Percentiles rank a stretch among this genome's conserved stretches.
Conservation (phyloP, 345 rosid genomes). For the rapeseed (Brassica napus) region DNA sequence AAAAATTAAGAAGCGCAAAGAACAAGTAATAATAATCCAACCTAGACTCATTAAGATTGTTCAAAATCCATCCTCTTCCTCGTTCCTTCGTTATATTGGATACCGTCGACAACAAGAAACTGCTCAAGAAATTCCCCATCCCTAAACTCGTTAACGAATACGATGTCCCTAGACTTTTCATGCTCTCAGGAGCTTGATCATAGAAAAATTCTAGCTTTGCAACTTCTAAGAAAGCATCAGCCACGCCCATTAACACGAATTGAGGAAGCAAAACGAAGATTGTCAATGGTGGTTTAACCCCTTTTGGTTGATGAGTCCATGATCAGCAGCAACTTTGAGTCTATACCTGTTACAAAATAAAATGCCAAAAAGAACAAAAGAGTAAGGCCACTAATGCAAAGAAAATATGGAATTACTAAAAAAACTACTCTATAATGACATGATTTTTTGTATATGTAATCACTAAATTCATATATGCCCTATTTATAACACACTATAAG, state of each 20-base stretch:
- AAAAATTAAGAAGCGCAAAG: slow-evolving; percentile 50
- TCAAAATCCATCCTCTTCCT: slow-evolving; percentile 63
- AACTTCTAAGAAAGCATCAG: slow-evolving; percentile 71
- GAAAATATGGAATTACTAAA: not conserved
- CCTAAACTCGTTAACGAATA: slow-evolving; percentile 61
- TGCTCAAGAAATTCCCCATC: slow-evolving; percentile 64
- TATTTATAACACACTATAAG: not conserved
- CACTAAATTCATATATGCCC: not conserved
- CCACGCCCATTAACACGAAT: slow-evolving; percentile 69
- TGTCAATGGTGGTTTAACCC: slow-evolving; percentile 51
- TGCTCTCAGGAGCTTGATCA: slow-evolving; percentile 77
- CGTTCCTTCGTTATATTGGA: slow-evolving; percentile 49
- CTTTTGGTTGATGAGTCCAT: slow-evolving; percentile 26
- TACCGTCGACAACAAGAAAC: slow-evolving; percentile 55
- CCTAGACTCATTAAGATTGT: slow-evolving; percentile 67
- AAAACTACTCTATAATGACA: not conserved
- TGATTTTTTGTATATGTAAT: not conserved
- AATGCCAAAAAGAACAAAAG: not conserved
- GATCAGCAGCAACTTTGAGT: slow-evolving; percentile 49
- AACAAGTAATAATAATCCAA: slow-evolving; percentile 68
- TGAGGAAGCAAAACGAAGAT: slow-evolving; percentile 75
- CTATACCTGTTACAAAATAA: slow-evolving; percentile 47
- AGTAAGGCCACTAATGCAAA: not conserved
- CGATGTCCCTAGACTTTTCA: slow-evolving; percentile 81
- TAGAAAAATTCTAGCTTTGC: slow-evolving; percentile 90